Evolutionary conservation across 768 basidiomycete species (phyloP).

Genomic region (Scleroderma citrinum): DNA sequence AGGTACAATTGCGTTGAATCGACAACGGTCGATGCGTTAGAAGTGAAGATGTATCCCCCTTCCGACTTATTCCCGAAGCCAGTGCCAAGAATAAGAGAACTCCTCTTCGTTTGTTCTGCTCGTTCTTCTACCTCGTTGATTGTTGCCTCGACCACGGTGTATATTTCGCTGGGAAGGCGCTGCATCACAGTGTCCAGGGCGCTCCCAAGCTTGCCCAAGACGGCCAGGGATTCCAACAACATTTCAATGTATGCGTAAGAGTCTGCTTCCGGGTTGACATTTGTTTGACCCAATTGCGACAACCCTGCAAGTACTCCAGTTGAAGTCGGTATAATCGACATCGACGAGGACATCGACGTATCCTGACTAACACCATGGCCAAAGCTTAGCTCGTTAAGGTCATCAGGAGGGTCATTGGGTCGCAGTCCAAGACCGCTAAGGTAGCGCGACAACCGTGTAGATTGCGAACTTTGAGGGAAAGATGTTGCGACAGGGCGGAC

Average conservation of each 20-base stretch:
- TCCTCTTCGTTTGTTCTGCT: slow-evolving; percentile 67
- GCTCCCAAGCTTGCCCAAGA: slow-evolving; percentile 80
- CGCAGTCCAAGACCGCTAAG: slow-evolving; percentile 60
- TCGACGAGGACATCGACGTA: slow-evolving; percentile 12
- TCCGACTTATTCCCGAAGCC: slow-evolving; percentile 40
- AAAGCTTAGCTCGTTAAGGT: slow-evolving; percentile 43
- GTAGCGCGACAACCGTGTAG: slow-evolving; percentile 54
- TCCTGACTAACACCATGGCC: slow-evolving; percentile 17
- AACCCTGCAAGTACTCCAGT: slow-evolving; percentile 14
- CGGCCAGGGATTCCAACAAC: slow-evolving; percentile 86
- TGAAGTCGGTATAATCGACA: slow-evolving; percentile 14
- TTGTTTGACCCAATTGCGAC: slow-evolving; percentile 19
- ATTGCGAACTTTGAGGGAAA: slow-evolving; percentile 35
- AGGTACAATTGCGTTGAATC: slow-evolving; percentile 22
- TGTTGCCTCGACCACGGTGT: slow-evolving; percentile 76
- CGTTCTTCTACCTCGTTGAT: slow-evolving; percentile 90
- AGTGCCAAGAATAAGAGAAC: slow-evolving; percentile 30
- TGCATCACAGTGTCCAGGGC: slow-evolving; percentile 82
- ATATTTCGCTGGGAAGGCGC: slow-evolving; percentile 79
- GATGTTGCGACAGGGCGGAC: slow-evolving; percentile 27
- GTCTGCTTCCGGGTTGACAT: slow-evolving; percentile 79
- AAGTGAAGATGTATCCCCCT: slow-evolving; percentile 46
- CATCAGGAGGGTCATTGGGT: slow-evolving; percentile 74
- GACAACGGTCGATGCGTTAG: slow-evolving; percentile 14
- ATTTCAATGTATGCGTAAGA: slow-evolving; percentile 92